These are phyloP conservation scores for Aspergillaceae sp. DNA, from an alignment of 2,329 filamentous ascomycete species.

Conservation along the genomic window DNA sequence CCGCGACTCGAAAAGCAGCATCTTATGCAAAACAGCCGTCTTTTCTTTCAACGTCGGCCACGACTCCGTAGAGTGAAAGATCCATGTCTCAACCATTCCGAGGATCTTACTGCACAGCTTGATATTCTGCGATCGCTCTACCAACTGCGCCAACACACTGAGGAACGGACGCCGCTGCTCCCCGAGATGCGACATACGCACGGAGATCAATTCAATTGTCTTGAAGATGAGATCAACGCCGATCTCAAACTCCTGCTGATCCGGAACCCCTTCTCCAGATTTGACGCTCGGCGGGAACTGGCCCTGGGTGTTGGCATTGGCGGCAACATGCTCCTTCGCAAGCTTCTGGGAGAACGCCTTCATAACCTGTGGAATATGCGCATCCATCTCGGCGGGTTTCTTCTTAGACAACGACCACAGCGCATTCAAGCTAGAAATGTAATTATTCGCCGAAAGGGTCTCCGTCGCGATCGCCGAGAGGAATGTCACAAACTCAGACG, in stretches of 20 bases:
- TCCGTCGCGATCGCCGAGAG: conserved; percentile 82
- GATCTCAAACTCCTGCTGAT: conserved; percentile 73
- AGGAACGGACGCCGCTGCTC: conserved; percentile 89
- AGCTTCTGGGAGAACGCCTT: conserved; percentile 88
- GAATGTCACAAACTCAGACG: conserved; percentile 78
- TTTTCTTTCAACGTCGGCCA: conserved; percentile 98
- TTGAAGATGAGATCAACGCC: conserved; percentile 89
- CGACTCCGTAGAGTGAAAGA: conserved; percentile 88
- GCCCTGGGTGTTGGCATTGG: conserved; percentile 51
- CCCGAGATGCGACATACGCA: conserved; percentile 84
- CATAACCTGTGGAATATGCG: conserved; percentile 81
- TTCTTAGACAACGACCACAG: conserved; percentile 84
- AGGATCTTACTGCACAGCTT: conserved; percentile 86
- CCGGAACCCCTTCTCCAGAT: conserved; percentile 42
- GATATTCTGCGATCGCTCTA: conserved; percentile 87
- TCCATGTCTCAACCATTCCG: conserved; percentile 89
- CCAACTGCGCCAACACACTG: conserved; percentile 85
- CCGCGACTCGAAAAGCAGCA: conserved; percentile 88
- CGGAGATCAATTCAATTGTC: conserved; percentile 83
- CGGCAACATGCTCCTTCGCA: conserved; percentile 80
- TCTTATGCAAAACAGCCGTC: conserved; percentile 97
- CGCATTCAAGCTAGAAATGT: conserved; percentile 83
- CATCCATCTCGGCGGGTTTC: conserved; percentile 78
- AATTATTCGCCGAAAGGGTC: conserved; percentile 69
- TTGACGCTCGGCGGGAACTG: conserved; percentile 31